These are phyloP conservation scores for Cichorium intybus DNA, from an alignment of 140 eudicot genomes.

Conservation along the genomic window DNA sequence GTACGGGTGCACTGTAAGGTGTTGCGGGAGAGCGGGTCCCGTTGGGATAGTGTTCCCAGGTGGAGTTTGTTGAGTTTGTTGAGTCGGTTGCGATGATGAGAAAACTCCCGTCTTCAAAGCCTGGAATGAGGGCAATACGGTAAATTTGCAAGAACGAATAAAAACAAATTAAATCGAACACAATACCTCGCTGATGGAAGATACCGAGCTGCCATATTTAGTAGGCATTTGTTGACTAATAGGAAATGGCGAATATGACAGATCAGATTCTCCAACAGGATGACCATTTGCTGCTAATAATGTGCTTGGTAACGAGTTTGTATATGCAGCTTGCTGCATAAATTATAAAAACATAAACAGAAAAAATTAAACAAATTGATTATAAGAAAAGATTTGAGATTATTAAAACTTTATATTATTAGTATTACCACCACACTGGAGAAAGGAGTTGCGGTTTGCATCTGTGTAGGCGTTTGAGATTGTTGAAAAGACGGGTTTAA, in stretches of 20 bases:
- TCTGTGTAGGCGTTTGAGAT: conserved; percentile 57
- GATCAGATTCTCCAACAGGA: conserved; percentile 64
- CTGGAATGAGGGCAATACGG: conserved; percentile 32
- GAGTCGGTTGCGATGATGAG: conserved; percentile 61
- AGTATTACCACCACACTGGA: conserved; percentile 61
- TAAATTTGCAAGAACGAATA: not conserved
- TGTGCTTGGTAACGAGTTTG: conserved; percentile 61
- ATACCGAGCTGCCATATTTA: conserved; percentile 58
- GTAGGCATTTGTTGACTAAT: conserved; percentile 59
- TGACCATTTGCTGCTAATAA: conserved; percentile 61
- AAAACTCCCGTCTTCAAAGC: conserved; percentile 66
- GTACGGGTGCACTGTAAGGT: conserved; percentile 70
- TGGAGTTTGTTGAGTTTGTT: conserved; percentile 57
- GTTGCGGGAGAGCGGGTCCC: conserved; percentile 73
- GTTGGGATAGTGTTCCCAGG: conserved; percentile 57
- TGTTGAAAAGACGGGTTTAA: conserved; percentile 49
- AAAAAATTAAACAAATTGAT: not conserved
- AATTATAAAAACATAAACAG: not conserved
- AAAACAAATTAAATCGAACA: conserved; percentile 1
- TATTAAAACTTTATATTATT: not conserved
- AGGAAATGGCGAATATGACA: conserved; percentile 73
- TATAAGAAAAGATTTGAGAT: not conserved
- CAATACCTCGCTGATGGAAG: conserved; percentile 84
- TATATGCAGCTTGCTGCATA: conserved; percentile 51
- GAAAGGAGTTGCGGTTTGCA: conserved; percentile 66